Conservation (phyloP, 2,329 filamentous ascomycete species). For the Elsinoe arachidis region DNA sequence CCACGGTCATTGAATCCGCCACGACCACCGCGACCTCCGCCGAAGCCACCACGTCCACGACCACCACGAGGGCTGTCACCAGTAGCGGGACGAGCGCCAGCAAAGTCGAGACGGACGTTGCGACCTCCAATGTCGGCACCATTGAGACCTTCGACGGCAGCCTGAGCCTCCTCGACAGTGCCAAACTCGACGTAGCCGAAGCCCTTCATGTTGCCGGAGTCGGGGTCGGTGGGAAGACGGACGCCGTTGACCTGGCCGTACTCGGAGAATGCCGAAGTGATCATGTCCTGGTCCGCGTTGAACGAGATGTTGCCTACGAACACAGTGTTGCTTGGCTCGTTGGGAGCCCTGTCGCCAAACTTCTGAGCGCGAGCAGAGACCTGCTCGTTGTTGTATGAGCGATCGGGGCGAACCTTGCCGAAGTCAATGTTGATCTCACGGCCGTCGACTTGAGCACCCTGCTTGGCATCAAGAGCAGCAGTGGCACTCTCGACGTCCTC, state of each 20-base stretch:
- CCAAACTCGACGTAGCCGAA: conserved; percentile 85
- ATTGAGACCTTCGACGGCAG: conserved; percentile 61
- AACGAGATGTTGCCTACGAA: conserved; percentile 91
- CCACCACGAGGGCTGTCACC: conserved; percentile 37
- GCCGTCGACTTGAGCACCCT: conserved; percentile 64
- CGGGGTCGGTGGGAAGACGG: conserved; percentile 80
- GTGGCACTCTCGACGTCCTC: conserved; percentile 56
- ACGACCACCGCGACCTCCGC: conserved; percentile 26
- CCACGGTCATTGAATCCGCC: conserved; percentile 33
- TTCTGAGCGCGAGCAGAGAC: conserved; percentile 51
- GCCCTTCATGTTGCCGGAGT: conserved; percentile 77
- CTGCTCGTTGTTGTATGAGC: conserved; percentile 43
- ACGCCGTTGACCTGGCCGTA: conserved; percentile 66
- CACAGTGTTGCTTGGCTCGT: conserved; percentile 74
- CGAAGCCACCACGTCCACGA: conserved; percentile 27
- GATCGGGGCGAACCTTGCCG: conserved; percentile 56
- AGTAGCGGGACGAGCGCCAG: conserved; percentile 44
- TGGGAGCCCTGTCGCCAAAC: conserved; percentile 66
- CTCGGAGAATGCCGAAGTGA: conserved; percentile 66
- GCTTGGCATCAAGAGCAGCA: conserved; percentile 66
- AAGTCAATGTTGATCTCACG: conserved; percentile 72
- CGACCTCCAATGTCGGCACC: conserved; percentile 66
- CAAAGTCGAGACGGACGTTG: conserved; percentile 73
- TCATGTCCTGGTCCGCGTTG: conserved; percentile 65
- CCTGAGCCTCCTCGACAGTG: conserved; percentile 73